Evolutionary conservation across 1,284 basidiomycete species (phyloP).

Genomic region (Spongispora temasekensis): DNA sequence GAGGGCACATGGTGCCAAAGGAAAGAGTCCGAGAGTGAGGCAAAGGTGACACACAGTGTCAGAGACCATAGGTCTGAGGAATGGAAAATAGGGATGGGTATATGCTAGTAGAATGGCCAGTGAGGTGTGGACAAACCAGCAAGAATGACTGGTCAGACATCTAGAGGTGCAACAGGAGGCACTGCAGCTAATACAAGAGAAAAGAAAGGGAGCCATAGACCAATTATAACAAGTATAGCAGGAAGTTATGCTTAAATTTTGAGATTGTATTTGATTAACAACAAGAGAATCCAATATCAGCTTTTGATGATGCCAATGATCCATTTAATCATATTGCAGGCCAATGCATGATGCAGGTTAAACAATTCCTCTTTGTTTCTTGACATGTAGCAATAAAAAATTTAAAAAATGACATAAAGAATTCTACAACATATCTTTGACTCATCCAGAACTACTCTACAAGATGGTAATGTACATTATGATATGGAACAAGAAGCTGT

Average conservation of each 20-base stretch:
- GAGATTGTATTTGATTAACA: slow-evolving; percentile 29
- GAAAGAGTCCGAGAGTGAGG: too few species aligned
- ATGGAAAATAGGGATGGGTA: too few species aligned
- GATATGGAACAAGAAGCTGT: neutral
- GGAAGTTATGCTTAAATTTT: slow-evolving; percentile 34
- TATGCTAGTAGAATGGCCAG: too few species aligned
- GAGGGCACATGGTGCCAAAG: too few species aligned
- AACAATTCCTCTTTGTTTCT: slow-evolving; percentile 43
- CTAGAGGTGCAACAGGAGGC: too few species aligned
- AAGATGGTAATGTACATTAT: neutral
- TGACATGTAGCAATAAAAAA: neutral
- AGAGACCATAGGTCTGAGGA: too few species aligned
- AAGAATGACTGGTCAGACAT: too few species aligned
- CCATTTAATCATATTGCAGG: slow-evolving; percentile 42
- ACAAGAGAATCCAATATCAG: slow-evolving; percentile 30
- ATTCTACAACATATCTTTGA: neutral
- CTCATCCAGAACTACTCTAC: neutral
- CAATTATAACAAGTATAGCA: slow-evolving; percentile 28
- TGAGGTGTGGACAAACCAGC: too few species aligned
- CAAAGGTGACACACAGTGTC: too few species aligned
- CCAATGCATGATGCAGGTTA: slow-evolving; percentile 41
- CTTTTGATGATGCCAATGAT: slow-evolving; percentile 47
- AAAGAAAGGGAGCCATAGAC: too few species aligned
- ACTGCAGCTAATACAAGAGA: too few species aligned
- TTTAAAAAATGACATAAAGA: neutral